These are phyloP conservation scores for Wickerhamiella australiensis DNA, from an alignment of 805 yeast genomes.

Conservation along the genomic window DNA sequence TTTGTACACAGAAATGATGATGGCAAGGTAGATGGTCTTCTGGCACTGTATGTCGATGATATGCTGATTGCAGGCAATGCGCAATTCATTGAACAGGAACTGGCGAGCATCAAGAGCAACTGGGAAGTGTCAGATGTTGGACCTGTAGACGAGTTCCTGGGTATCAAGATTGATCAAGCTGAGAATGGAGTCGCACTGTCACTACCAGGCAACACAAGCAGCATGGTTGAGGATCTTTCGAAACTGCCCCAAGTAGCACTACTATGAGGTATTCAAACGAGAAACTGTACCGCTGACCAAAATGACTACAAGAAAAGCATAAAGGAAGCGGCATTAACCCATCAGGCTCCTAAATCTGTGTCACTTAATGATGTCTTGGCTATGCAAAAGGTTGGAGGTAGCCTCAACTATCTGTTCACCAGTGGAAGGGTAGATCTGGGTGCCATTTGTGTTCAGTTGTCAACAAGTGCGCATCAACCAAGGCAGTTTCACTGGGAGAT, in stretches of 20 bases:
- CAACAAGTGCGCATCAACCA: too few species aligned
- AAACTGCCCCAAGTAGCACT: neutral
- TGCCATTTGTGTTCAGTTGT: too few species aligned
- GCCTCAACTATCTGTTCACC: too few species aligned
- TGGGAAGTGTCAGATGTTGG: neutral
- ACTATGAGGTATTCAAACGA: too few species aligned
- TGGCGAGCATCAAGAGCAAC: neutral
- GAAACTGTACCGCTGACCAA: too few species aligned
- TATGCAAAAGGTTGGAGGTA: too few species aligned
- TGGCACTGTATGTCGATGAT: conserved; percentile 5
- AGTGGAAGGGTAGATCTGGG: too few species aligned
- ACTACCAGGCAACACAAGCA: neutral
- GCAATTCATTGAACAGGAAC: neutral
- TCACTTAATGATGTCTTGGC: too few species aligned
- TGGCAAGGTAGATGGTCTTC: neutral
- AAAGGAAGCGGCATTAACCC: too few species aligned
- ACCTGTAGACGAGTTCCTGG: neutral
- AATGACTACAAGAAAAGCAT: too few species aligned
- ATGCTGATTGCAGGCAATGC: neutral
- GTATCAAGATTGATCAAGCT: neutral
- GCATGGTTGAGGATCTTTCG: neutral
- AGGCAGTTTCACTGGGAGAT: too few species aligned
- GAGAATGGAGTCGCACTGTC: neutral
- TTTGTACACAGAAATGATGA: neutral
- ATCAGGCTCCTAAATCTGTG: too few species aligned